Base-by-base conservation (phyloP, 345 rosid genomes). In the Ailanthus altissimus region DNA sequence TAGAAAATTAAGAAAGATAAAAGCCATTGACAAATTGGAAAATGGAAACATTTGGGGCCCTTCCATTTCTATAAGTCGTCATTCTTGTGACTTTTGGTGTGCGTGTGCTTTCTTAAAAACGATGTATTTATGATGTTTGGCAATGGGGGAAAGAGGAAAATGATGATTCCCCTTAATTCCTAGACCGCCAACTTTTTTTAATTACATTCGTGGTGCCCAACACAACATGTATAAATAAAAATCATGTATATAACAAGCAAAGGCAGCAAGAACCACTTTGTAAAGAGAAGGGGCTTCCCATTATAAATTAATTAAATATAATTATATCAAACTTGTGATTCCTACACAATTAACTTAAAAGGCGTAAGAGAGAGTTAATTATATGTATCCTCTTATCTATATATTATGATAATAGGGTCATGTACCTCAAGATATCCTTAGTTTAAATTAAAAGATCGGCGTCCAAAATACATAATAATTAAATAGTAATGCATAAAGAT, bases 131-230 rank as follows among this genome's bases (percentile, higher is more conserved):
- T 62, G 70, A 63, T 74, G 71, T 38, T 75, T 65, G 25, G 25
- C 10, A 18, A 42, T 75, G 1, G 5, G 62, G 56, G 57, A 43
- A 36, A 73, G 60, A 60, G 28, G 43, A 32, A 26, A 61, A 73
- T 77, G 78, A 67, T 67, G 74, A 10, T 53, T 81, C 9, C 75
- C 21, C 75, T 23, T 36, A 66, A 28, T 25, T 40, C 59, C 77
- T 66, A 50, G 77, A 59, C 74, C 83, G 63, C 40, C 51, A 25
- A 36, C 73, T 66, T 81, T 32, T 1, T 1, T 32, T 32, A 32
- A 32, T 50, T 8, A n/a, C n/a, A n/a, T n/a, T n/a, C n/a, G n/a
- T 45, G 21, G 58, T 13, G 9, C 67, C 56, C 59, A 58, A 67
- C 53, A 38, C 18, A 26, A 18, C 47, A 76, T 53, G 0, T 21